phyloP scores from a whole-genome alignment of 2,329 filamentous ascomycete genomes.

The Lachnellula hyalina region DNA sequence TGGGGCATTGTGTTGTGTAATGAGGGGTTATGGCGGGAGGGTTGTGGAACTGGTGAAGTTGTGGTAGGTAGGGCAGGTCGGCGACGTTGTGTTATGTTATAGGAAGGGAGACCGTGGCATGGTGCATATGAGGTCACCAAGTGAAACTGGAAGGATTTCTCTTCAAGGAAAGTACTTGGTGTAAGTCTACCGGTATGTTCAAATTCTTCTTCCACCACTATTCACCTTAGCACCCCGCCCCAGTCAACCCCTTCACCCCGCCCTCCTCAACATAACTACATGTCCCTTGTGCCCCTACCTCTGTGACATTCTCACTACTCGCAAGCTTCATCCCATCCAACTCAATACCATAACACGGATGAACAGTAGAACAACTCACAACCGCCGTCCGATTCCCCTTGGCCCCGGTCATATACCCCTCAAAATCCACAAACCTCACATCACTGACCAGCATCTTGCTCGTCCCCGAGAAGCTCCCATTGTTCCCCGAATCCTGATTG shows the following conservation, averaged over 20 bases:
- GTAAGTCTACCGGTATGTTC: background rate
- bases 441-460: conserved; percentile 46
- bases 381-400: conserved; percentile 32
- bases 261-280: conserved; percentile 27
- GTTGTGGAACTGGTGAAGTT: too few relatives aligned
- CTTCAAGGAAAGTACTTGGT: background rate
- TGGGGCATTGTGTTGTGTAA: too few relatives aligned
- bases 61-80: too few relatives aligned
- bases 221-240: conserved; percentile 21
- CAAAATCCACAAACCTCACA: conserved; percentile 47
- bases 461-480: conserved; percentile 43
- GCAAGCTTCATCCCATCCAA: conserved; percentile 37
- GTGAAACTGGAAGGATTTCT: background rate
- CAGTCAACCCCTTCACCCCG: conserved; percentile 29
- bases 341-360: conserved; percentile 47
- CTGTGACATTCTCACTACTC: conserved; percentile 12
- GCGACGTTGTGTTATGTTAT: too few relatives aligned
- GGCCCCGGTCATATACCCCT: conserved; percentile 38
- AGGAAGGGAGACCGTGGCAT: too few relatives aligned
- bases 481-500: conserved; percentile 44
- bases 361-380: conserved; percentile 42
- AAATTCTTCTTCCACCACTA: background rate
- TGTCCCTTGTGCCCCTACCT: conserved; percentile 23
- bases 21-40: too few relatives aligned
- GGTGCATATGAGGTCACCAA: too few relatives aligned